Evolutionary conservation across 1,139 yeast genomes (phyloP), one percentile per base, ranked within the genome.

Genomic region (Blastobotrys buckinghamii): DNA sequence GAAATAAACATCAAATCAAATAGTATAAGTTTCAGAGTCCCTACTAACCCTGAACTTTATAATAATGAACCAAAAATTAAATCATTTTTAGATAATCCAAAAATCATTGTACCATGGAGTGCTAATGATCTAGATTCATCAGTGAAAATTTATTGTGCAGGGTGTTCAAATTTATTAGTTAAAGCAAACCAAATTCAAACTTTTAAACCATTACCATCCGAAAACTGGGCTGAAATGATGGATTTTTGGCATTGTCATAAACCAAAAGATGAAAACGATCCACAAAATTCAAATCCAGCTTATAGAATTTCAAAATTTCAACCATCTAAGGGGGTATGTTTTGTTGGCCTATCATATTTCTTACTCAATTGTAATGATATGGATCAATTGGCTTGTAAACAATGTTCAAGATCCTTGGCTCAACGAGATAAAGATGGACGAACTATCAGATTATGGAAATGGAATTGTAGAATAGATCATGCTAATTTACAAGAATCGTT

Each of bases 231-330:
- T 12, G 98, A 92, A 62, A 72, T 92, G 77, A 85, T 92, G 96
- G 52, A 92, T 53, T 85, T 84, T 56, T 92, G 98, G 98, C 97
- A 92, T 64, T 92, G 98, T 62, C 97, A 92, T 63, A 89, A 89
- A 62, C 97, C 98, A 0, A 58, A 58, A 20, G 64, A 69, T 35
- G 62, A 67, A 20, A 57, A 56, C 26, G 59, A 60, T 29, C 55
- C 61, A 13, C 17, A 38, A 4, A 49, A 61, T 40, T 56, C 53
- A 59, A 52, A 59, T 34, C 56, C 55, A 2, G 54, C 55, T 39
- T 61, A 60, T 43, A 57, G 66, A 7, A 54, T 56, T 39, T 53
- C 66, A 29, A 62, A 67, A 1, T 65, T 85, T 47, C 67, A 62
- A 15, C 88, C 94, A 0, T 60, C 64, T 2, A 53, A 61, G 0